Evolutionary conservation across 2,329 filamentous ascomycete genomes (phyloP).

Genomic region (Clonostachys solani): DNA sequence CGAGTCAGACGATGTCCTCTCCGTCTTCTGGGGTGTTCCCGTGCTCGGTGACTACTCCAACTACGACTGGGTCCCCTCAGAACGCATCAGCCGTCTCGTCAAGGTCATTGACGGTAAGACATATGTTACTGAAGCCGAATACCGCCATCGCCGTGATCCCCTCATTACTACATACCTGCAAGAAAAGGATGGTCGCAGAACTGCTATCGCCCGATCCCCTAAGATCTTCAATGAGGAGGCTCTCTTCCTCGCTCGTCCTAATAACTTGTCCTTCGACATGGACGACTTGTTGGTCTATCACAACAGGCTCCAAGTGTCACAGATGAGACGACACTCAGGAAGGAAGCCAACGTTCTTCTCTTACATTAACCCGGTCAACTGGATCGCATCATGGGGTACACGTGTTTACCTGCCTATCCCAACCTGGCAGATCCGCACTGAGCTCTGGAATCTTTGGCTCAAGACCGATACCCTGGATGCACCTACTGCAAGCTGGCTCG

Average conservation of each 20-base stretch:
- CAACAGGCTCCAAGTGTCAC: constrained; percentile 14
- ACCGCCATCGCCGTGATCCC: constrained; percentile 29
- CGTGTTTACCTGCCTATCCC: constrained; percentile 27
- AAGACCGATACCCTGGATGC: constrained; percentile 38
- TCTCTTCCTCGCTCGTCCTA: constrained; percentile 17
- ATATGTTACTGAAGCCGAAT: constrained; percentile 23
- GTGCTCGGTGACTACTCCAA: constrained; percentile 13
- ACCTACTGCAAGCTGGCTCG: constrained; percentile 43
- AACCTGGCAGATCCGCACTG: constrained; percentile 40
- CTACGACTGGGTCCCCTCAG: constrained; percentile 25
- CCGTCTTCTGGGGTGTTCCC: constrained; percentile 27
- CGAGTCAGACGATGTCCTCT: constrained; percentile 16
- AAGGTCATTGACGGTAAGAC: constrained; percentile 14
- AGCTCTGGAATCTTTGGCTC: constrained; percentile 46
- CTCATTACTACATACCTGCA: constrained; percentile 21
- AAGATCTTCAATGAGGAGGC: constrained; percentile 19
- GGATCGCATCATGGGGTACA: constrained; percentile 16
- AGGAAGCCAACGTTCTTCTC: constrained; percentile 11
- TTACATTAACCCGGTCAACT: constrained; percentile 13
- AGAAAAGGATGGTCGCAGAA: constrained; percentile 10
- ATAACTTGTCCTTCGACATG: constrained; percentile 20
- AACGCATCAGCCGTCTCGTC: constrained; percentile 26
- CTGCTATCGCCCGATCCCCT: constrained; percentile 13
- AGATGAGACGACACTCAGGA: constrained; percentile 13
- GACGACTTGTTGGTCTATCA: constrained; percentile 29